Percentiles rank a stretch among this genome's conserved stretches.
Evolutionary conservation across 441 rosid species (phyloP).

Genomic region (Croton setiger): DNA sequence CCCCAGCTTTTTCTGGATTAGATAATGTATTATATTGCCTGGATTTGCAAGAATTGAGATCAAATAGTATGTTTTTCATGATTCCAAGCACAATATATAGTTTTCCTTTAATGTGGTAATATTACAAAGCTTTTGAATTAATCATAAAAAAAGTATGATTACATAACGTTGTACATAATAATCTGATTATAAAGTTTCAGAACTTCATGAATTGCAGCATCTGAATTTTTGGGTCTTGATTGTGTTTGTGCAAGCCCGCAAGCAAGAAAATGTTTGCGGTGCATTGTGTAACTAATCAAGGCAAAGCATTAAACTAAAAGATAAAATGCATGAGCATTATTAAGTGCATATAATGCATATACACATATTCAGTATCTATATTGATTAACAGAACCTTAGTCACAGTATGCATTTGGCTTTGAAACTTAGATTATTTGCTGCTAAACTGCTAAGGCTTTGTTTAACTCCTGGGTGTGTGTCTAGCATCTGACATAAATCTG

Average conservation of each 20-base stretch:
- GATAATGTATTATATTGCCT: not conserved
- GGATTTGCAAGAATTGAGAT: not conserved
- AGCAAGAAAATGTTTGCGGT: not conserved
- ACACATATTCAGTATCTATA: not conserved
- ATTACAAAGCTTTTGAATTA: not conserved
- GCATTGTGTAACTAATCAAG: not conserved
- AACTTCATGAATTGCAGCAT: not conserved
- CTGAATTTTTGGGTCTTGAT: not conserved
- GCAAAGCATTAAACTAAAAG: not conserved
- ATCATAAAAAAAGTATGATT: not conserved
- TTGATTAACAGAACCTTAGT: not conserved
- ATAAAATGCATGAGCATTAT: not conserved
- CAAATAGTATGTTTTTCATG: not conserved
- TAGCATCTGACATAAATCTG: not conserved
- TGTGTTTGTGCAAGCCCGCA: not conserved
- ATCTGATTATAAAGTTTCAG: not conserved
- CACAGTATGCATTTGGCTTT: not conserved
- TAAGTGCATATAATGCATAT: not conserved
- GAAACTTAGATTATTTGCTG: not conserved
- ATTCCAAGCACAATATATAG: not conserved
- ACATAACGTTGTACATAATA: not conserved
- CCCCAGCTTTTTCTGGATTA: not conserved
- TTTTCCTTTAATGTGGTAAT: not conserved
- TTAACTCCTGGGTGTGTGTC: not conserved
- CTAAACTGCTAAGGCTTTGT: not conserved